Evolutionary conservation across 1,284 basidiomycete species (phyloP), one percentile per base, ranked within the genome.

Genomic region (Malassezia yamatoensis): DNA sequence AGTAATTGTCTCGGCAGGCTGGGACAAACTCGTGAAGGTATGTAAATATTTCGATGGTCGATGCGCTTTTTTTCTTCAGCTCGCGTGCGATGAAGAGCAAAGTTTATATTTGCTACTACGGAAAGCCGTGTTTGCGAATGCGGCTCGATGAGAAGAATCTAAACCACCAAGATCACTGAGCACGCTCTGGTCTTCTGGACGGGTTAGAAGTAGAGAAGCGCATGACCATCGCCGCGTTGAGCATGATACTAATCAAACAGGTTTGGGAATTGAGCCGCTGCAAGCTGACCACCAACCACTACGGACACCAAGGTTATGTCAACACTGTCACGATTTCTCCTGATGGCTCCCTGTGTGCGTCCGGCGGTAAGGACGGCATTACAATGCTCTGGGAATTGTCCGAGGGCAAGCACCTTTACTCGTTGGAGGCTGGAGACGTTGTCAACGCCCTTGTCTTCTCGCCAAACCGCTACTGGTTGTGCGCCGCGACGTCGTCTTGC

Each of bases 371-470:
- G 81, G 94, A 99, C 66, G 67, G 70, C 50, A 93, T 98, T 79
- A 96, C 91, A 77, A 99, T 99, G 94, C 87, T 99, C 64, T 99
- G 93, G 94, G 94, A 99, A 78, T 82, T 99, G 70, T 96, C 96
- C 79, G 94, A 98, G 81, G 91, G 90, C 83, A 98, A 98, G 82
- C 93, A 98, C 83, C 85, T 99, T 74, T 99, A 99, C 84, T 96
- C 90, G 60, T 87, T 99, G 64, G 94, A 98, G 79, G 94, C 94
- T 53, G 91, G 91, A 67, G 90, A 99, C 78, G 82, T 90, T 69
- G 90, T 99, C 83, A 98, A 98, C 78, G 90, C 94, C 59, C 87
- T 99, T 66, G 93, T 96, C 77, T 99, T 99, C 84, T 94, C 90
- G 33, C 94, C 94, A 67, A 71, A 68, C 67, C 67, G 73, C 62